Evolutionary conservation across 306 rosid species (phyloP).

Genomic region (Ceratonia siliqua): DNA sequence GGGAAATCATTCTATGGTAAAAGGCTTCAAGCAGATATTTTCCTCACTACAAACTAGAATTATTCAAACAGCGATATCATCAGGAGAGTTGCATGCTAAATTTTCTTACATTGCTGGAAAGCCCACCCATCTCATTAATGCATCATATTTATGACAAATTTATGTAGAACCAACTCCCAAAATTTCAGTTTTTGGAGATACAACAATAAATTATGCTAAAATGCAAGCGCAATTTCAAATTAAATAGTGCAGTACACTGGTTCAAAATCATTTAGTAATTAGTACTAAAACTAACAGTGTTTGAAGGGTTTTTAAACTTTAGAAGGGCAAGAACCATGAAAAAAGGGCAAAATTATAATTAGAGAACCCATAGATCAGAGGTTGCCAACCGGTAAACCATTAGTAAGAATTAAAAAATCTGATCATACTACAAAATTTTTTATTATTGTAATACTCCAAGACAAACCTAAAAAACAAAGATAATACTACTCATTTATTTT

Average conservation of each 20-base stretch:
- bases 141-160: background rate
- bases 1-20: background rate
- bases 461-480: background rate
- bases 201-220: background rate
- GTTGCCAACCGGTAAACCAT: background rate
- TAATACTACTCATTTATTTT: background rate
- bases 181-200: background rate
- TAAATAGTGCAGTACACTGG: background rate
- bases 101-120: background rate
- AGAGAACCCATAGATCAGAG: background rate
- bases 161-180: background rate
- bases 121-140: constrained; percentile 10
- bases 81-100: background rate
- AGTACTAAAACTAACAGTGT: background rate
- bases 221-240: background rate
- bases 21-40: background rate
- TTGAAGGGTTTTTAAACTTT: background rate
- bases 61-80: constrained; percentile 1
- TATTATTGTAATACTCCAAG: background rate
- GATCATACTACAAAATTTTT: background rate
- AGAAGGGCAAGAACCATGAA: constrained; percentile 19
- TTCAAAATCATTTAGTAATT: background rate
- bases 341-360: background rate
- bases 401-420: background rate
- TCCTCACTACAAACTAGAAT: background rate